A percentile compares a stretch with the other conserved stretches of the same genome.
Conservation (phyloP, 441 rosid species). For the Euphorbia celastroides region DNA sequence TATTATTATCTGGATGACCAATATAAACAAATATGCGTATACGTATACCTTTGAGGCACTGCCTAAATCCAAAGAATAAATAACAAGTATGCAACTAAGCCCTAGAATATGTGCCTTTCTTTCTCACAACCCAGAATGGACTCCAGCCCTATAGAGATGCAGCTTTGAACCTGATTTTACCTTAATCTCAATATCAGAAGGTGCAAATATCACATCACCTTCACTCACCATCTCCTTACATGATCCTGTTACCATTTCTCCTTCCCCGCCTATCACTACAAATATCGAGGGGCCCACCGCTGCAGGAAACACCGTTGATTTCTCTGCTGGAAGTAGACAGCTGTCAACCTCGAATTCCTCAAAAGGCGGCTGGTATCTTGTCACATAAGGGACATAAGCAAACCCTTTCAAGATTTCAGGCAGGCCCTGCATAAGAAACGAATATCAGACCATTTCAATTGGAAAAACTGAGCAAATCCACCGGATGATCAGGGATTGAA, state of each 20-base stretch:
- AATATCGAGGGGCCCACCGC: slow-evolving; percentile 57
- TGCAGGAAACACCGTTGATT: slow-evolving; percentile 44
- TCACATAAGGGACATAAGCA: slow-evolving; percentile 41
- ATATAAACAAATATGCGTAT: neutral
- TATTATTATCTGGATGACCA: neutral
- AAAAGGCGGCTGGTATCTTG: slow-evolving; percentile 61
- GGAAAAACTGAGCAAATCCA: neutral
- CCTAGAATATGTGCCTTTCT: slow-evolving; percentile 7
- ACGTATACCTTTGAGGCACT: neutral
- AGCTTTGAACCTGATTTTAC: slow-evolving; percentile 36
- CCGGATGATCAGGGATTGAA: no score
- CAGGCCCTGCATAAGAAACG: slow-evolving; percentile 39
- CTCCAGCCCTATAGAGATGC: slow-evolving; percentile 63
- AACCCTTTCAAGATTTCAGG: slow-evolving; percentile 61
- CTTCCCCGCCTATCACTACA: slow-evolving; percentile 41
- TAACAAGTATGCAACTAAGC: slow-evolving; percentile 1
- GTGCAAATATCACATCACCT: slow-evolving; percentile 61
- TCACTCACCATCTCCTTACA: slow-evolving; percentile 23
- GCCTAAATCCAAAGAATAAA: slow-evolving; percentile 10
- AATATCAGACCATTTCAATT: neutral
- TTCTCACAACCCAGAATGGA: slow-evolving; percentile 40
- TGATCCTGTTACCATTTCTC: slow-evolving; percentile 29
- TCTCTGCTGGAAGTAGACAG: slow-evolving; percentile 45
- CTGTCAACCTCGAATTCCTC: slow-evolving; percentile 64
- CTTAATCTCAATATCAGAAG: slow-evolving; percentile 40